Base-by-base conservation (phyloP, 2,329 filamentous ascomycete species). In the Epichloe festucae region DNA sequence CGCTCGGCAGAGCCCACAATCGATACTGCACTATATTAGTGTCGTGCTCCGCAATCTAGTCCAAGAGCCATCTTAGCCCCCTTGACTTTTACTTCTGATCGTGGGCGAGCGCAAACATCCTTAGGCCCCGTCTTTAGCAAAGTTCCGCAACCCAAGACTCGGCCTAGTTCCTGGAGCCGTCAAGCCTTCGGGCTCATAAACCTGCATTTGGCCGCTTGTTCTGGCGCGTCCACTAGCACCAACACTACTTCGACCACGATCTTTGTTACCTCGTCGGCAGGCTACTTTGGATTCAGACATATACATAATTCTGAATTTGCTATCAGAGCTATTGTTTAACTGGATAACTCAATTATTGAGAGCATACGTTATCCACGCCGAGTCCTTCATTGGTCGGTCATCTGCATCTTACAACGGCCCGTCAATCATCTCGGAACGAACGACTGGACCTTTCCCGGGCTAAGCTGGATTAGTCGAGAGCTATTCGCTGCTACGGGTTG, bases 21-120 rank as follows among this genome's bases (percentile, higher is more conserved):
- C 60, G 60, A 65, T 59, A 64, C 56, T 62, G 63, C 63, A 67
- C 66, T 68, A 68, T 68, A 68, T 66, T 68, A 69, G 66, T 66
- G 62, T 59, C 59, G 60, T 59, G 58, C 62, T 66, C 64, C 66
- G 65, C 64, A 66, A 65, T 63, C 62, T 59, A 57, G 59, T 62
- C 59, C 58, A 56, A 62, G 61, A 54, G 53, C 45, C 53, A 48
- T 55, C 57, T 56, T 57, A 57, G 57, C 56, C 57, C 53, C 54
- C 53, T 59, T 53, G 55, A 57, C 55, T 54, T 60, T 54, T 53
- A 50, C 54, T 51, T 56, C 50, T 60, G 53, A 59, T 59, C 58
- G 56, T 53, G 54, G 57, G 52, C 53, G 52, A 56, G 56, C 52
- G 55, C 56, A 58, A 58, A 54, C 53, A 57, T 55, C 50, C 54